A percentile compares a stretch with the other conserved stretches of the same genome.
Evolutionary conservation across 768 basidiomycete genomes (phyloP).

Genomic region (Dacryopinax spathularia): DNA sequence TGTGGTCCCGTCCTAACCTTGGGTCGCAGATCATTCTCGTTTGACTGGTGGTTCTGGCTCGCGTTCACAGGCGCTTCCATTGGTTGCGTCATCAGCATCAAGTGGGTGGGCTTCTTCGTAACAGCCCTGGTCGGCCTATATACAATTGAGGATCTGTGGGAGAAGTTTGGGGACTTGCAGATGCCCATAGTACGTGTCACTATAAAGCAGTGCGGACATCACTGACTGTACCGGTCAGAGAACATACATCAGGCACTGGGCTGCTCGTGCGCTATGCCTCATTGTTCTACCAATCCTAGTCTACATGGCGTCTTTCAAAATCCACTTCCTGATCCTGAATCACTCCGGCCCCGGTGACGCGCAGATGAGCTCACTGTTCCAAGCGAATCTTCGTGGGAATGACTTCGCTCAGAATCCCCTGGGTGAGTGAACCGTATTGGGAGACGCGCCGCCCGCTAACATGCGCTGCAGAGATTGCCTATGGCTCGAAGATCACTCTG

Average conservation of each 20-base stretch:
- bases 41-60: conserved; percentile 98
- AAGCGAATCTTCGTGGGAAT: conserved; percentile 88
- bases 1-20: conserved; percentile 1
- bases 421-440: conserved; percentile 31
- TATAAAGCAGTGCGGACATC: background rate
- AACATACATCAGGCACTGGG: conserved; percentile 84
- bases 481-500: conserved; percentile 78
- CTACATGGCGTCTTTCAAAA: conserved; percentile 88
- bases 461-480: conserved; percentile 53
- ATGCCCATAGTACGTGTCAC: conserved; percentile 62
- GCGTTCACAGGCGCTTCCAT: conserved; percentile 86
- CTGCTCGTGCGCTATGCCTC: conserved; percentile 66
- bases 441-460: background rate
- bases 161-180: conserved; percentile 89
- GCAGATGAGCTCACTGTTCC: conserved; percentile 97
- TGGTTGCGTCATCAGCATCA: conserved; percentile 83
- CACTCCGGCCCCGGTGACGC: conserved; percentile 93
- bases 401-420: conserved; percentile 86
- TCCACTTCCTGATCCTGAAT: conserved; percentile 89
- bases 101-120: conserved; percentile 91
- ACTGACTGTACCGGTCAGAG: conserved; percentile 37
- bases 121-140: conserved; percentile 90
- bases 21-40: conserved; percentile 60
- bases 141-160: conserved; percentile 96
- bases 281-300: conserved; percentile 83